Conservation (phyloP, 2,329 filamentous ascomycete genomes). For the Diaporthe batatas region DNA sequence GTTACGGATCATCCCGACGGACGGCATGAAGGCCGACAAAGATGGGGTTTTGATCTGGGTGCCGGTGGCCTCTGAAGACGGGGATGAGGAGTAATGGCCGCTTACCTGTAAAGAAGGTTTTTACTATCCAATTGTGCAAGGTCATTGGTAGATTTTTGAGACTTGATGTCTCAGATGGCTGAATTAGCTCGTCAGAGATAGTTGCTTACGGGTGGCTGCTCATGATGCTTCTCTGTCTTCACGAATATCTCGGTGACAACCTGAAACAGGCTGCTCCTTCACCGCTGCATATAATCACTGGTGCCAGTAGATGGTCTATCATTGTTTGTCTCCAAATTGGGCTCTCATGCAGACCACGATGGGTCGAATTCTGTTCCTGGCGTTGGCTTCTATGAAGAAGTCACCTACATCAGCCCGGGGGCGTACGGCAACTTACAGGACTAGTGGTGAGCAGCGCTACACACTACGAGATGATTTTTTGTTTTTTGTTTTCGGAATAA, state of each 20-base stretch:
- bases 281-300: neutral
- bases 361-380: neutral
- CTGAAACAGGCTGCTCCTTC: neutral
- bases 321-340: no score
- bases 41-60: conserved; percentile 76
- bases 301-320: neutral
- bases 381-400: neutral
- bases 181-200: neutral
- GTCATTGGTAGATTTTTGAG: neutral
- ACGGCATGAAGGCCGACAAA: conserved; percentile 76
- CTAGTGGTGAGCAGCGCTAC: neutral
- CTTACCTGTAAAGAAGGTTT: neutral
- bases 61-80: conserved; percentile 52
- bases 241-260: neutral
- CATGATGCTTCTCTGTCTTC: neutral
- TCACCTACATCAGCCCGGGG: no score
- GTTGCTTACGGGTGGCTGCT: neutral
- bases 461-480: neutral
- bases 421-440: neutral
- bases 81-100: conserved; percentile 22
- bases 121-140: neutral
- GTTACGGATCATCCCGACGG: conserved; percentile 83
- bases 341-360: neutral
- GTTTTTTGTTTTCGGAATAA: neutral
- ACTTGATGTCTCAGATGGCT: neutral